Base-by-base conservation (phyloP, 495 filamentous ascomycete species). In the Penicillium longicatenatum region DNA sequence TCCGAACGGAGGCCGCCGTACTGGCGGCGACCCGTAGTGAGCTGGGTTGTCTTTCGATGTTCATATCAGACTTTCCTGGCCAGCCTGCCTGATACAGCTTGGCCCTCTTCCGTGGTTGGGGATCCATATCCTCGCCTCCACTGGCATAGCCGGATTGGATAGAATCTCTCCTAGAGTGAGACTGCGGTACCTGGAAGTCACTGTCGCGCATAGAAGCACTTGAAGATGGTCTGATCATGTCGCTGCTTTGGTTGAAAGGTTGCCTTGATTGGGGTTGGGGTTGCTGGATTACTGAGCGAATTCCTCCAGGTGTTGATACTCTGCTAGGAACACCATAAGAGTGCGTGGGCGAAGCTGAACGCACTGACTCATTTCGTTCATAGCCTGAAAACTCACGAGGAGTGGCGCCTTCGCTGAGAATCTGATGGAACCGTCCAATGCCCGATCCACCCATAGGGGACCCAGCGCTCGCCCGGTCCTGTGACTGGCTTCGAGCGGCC, bases 21-120 rank as follows among this genome's bases (percentile, higher is more conserved):
- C 90, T 94, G 19, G 92, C 92, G 60, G 89, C 86, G 11, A 96
- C 91, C 52, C 92, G 81, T n/a, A 97, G 76, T 7, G 92, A 95
- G 37, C 91, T 89, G 19, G 86, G 82, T 46, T 84, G 85, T 26
- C 83, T 78, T 42, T 86, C 89, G 64, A 80, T 80, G 52, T 80
- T 80, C 58, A 94, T 85, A 6, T 87, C 82, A 6, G 84, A 81
- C 45, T 84, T 87, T 29, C 83, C 84, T 39, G 80, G 86, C 74
- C 86, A 85, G 35, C 88, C 83, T 5, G 87, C 84, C 66, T 86
- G 84, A 22, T 81, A 89, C 22, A 88, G 75, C 61, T 86, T 91
- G 19, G 90, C 92, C 63, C 79, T 89, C 89, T 77, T 88, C 85
- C 59, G 79, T 12, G 84, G 80, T 62, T 76, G 75, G 5, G 74